phyloP scores from a whole-genome alignment of 2,329 filamentous ascomycete genomes.

The Colletotrichum sp. region DNA sequence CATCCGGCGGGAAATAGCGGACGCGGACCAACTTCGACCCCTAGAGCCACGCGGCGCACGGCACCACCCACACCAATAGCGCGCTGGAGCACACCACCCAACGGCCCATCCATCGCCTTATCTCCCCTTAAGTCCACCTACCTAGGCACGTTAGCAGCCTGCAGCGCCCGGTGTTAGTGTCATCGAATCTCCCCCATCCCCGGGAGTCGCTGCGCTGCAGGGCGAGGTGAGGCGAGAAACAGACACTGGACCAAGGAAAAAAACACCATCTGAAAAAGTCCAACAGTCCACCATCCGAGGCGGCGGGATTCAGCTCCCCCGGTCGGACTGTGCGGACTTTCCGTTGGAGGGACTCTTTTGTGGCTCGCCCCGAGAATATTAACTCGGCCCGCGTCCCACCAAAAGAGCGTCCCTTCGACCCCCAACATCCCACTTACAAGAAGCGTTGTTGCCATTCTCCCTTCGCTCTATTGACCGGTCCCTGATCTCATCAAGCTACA shows the following conservation, averaged over 20 bases:
- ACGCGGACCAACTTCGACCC: neutral
- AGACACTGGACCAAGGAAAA: neutral
- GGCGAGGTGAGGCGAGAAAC: neutral
- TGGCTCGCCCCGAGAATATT: slow-evolving; percentile 18
- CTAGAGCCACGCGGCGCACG: slow-evolving; percentile 10
- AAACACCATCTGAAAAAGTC: neutral
- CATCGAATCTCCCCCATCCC: neutral
- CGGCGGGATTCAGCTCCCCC: neutral
- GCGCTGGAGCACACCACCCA: neutral
- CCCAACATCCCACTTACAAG: neutral
- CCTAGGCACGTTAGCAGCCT: neutral
- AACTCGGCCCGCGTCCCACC: slow-evolving; percentile 17
- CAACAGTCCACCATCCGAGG: neutral
- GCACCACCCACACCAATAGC: neutral
- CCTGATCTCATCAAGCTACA: slow-evolving; percentile 32
- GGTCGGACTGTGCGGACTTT: slow-evolving; percentile 14
- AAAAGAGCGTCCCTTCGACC: neutral
- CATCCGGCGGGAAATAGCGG: neutral
- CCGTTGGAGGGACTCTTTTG: slow-evolving; percentile 18
- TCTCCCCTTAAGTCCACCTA: slow-evolving; percentile 9
- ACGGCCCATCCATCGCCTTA: neutral
- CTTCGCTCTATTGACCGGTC: slow-evolving; percentile 37
- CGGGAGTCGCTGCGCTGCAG: neutral
- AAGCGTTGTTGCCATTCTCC: slow-evolving; percentile 30
- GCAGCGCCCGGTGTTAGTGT: neutral